phyloP scores from a whole-genome alignment of 345 rosid species.

The Atalantia buxifolia region DNA sequence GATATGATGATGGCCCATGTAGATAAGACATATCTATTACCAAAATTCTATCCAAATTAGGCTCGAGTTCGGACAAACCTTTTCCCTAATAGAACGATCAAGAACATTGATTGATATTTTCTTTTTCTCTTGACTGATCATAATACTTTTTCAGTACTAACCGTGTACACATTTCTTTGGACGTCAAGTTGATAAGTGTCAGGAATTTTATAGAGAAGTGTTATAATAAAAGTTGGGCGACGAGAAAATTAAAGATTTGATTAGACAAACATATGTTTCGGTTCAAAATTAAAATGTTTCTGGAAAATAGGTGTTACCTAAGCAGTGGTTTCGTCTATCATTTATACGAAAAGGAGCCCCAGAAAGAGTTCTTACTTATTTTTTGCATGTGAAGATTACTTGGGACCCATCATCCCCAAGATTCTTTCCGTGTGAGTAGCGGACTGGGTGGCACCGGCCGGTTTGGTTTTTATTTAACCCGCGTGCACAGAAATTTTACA shows the following conservation, averaged over 20 bases:
- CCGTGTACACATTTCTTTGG: background rate
- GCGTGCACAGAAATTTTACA: background rate
- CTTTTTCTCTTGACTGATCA: background rate
- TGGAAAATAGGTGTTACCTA: background rate
- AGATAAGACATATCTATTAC: constrained; percentile 2
- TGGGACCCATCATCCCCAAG: background rate
- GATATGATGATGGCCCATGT: constrained; percentile 1
- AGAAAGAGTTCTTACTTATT: constrained; percentile 11
- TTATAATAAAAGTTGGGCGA: background rate
- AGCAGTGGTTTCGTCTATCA: background rate
- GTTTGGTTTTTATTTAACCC: background rate
- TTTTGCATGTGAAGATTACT: background rate
- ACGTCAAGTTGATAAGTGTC: background rate
- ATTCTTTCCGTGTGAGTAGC: constrained; percentile 12
- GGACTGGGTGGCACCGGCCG: background rate
- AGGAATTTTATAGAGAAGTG: background rate
- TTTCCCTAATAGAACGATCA: background rate
- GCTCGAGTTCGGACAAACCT: background rate
- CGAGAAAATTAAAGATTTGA: background rate
- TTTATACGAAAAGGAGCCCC: background rate
- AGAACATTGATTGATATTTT: background rate
- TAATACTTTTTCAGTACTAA: background rate
- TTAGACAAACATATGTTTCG: background rate
- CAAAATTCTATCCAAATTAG: constrained; percentile 21
- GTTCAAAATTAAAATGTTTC: background rate